A percentile compares a stretch with the other conserved stretches of the same genome.
phyloP scores from a whole-genome alignment of 192 early-diverging fungal genomes.

The Backusella sp. region DNA sequence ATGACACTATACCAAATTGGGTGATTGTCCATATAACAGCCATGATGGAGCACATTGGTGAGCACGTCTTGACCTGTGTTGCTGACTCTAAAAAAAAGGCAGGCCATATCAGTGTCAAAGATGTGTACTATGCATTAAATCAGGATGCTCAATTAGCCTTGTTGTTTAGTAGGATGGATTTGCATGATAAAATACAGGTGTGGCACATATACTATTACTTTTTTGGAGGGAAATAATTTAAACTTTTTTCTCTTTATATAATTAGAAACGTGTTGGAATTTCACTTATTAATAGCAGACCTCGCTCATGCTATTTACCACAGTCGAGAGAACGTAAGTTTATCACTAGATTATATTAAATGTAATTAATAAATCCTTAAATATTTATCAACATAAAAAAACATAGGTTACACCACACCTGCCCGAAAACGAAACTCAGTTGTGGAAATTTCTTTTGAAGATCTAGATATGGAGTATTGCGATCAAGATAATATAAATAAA shows the following conservation, averaged over 20 bases:
- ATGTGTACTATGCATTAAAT: constrained; percentile 47
- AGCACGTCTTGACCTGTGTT: constrained; percentile 46
- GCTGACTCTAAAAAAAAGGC: constrained; percentile 45
- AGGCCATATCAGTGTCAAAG: constrained; percentile 44
- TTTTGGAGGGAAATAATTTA: neutral
- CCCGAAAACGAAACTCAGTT: constrained; percentile 9
- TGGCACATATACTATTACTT: neutral
- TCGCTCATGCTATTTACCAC: neutral
- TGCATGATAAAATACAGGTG: constrained; percentile 30
- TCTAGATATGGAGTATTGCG: constrained; percentile 15
- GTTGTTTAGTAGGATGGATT: constrained; percentile 49
- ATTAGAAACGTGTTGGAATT: constrained; percentile 18
- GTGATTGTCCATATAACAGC: constrained; percentile 57
- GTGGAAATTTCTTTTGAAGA: constrained; percentile 29
- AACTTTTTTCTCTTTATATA: neutral
- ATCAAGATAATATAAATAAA: neutral
- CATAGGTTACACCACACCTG: neutral
- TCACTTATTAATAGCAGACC: neutral
- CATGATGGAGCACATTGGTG: constrained; percentile 57
- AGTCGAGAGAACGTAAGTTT: constrained; percentile 10
- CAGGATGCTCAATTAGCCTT: constrained; percentile 52
- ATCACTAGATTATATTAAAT: neutral
- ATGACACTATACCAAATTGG: neutral
- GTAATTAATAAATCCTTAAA: neutral
- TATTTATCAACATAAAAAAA: too few relatives aligned